Base-by-base conservation (phyloP, 192 early-diverging fungal species). In the Kappamyces sp. region DNA sequence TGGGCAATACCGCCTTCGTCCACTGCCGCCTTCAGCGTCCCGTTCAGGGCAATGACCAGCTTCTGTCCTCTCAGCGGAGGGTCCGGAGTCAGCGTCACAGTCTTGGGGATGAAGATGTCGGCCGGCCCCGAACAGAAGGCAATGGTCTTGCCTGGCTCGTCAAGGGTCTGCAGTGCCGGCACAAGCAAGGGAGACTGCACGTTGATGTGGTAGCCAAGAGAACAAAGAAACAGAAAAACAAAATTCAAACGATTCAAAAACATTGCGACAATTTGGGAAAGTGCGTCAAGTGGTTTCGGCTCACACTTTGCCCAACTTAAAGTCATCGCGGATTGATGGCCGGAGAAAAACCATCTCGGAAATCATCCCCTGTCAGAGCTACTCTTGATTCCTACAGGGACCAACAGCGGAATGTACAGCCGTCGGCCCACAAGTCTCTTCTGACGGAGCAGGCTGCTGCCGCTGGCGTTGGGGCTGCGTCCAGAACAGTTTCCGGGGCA, bases 21-120 rank as follows among this genome's bases (percentile, higher is more conserved):
- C 8, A 78, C 69, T 15, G 40, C 46, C 49, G 69, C 68, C 36
- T 61, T 67, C 51, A 74, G 49, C 12, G 33, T 44, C 4, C 76
- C 76, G 41, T 65, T 55, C 7, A 78, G 63, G 32, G 61, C 59
- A 13, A 78, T 58, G 37, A 47, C 64, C 40, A 78, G 62, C 36
- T 23, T 35, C 35, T 61, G 42, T 8, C 76, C 76, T 32, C 76
- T 66, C 32, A 57, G 39, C 5, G 76, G 76, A 10, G 76, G 76
- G 55, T 78, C 73, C 5, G 76, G 76, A 15, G 40, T 64, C 10
- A 78, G 48, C 3, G 15, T 55, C 32, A 78, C 59, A 3, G 55
- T 59, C 38, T 61, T 41, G n/a, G 65, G 69, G 32, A 57, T 38
- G 55, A 74, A 78, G 36, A 69, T 36, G 54, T 74, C 76, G 35